A percentile compares a stretch with the other conserved stretches of the same genome.
Evolutionary conservation across 768 basidiomycete species (phyloP).

Genomic region (Lactarius hengduanensis): DNA sequence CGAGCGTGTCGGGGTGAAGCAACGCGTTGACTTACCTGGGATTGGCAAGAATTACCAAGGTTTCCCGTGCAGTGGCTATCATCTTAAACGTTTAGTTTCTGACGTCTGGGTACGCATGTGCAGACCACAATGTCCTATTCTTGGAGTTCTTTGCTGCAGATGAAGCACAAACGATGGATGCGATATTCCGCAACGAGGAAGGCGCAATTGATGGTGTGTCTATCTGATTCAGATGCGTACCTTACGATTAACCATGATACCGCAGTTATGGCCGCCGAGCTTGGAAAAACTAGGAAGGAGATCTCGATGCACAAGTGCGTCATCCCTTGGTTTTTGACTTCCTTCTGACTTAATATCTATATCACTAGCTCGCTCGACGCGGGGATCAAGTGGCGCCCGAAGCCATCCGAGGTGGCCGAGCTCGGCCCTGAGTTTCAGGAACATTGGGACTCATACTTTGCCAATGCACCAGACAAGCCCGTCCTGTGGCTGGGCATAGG

Average conservation of each 20-base stretch:
- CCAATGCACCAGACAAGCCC: slow-evolving; percentile 30
- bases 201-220: no score
- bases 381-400: slow-evolving; percentile 32
- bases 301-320: slow-evolving; percentile 53
- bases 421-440: slow-evolving; percentile 31
- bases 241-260: neutral
- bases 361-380: slow-evolving; percentile 30
- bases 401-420: slow-evolving; percentile 27
- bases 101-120: no score
- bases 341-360: neutral
- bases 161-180: no score
- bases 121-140: no score
- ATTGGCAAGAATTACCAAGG: no score
- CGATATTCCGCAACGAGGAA: no score
- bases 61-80: no score
- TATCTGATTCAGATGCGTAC: neutral
- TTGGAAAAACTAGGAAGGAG: slow-evolving; percentile 40
- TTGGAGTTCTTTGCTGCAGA: no score
- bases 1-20: no score
- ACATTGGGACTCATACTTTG: slow-evolving; percentile 30
- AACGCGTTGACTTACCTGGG: no score
- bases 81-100: no score
- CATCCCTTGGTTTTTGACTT: slow-evolving; percentile 21
- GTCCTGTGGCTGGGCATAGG: slow-evolving; percentile 19
- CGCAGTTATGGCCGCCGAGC: slow-evolving; percentile 38